Percentiles rank a stretch among this genome's conserved stretches.
These are phyloP conservation scores for Jatropha curcas DNA, from an alignment of 345 rosid species.

Conservation along the genomic window DNA sequence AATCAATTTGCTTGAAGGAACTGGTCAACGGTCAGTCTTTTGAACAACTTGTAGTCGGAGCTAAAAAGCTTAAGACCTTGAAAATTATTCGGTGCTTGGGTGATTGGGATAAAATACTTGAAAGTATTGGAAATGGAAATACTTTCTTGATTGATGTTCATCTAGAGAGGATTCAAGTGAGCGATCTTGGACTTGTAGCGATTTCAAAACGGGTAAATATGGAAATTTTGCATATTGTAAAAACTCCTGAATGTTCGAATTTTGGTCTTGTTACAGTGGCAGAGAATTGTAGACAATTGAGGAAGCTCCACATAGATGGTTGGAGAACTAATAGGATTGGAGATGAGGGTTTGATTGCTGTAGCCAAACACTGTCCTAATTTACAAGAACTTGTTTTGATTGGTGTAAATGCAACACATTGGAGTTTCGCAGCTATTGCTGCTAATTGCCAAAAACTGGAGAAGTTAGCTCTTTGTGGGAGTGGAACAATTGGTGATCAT, in stretches of 20 bases:
- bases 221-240: conserved; percentile 72
- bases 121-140: conserved; percentile 42
- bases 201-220: conserved; percentile 58
- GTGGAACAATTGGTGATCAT: conserved; percentile 60
- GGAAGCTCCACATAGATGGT: conserved; percentile 90
- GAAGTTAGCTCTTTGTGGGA: conserved; percentile 76
- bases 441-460: conserved; percentile 61
- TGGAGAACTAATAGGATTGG: conserved; percentile 83
- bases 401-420: conserved; percentile 67
- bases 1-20: conserved; percentile 72
- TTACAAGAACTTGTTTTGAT: conserved; percentile 81
- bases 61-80: conserved; percentile 54
- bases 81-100: conserved; percentile 78
- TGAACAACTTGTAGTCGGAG: conserved; percentile 51
- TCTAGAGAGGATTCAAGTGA: conserved; percentile 77
- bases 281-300: conserved; percentile 61
- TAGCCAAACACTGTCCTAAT: conserved; percentile 60
- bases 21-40: conserved; percentile 73
- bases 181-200: conserved; percentile 58
- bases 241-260: conserved; percentile 75
- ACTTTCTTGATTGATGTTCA: conserved; percentile 54
- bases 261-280: conserved; percentile 61
- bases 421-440: conserved; percentile 53
- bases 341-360: conserved; percentile 75
- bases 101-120: conserved; percentile 70